Percentiles rank a stretch among this genome's conserved stretches.
phyloP scores from a whole-genome alignment of 2,329 filamentous ascomycete species.

The Exophiala calicioides region DNA sequence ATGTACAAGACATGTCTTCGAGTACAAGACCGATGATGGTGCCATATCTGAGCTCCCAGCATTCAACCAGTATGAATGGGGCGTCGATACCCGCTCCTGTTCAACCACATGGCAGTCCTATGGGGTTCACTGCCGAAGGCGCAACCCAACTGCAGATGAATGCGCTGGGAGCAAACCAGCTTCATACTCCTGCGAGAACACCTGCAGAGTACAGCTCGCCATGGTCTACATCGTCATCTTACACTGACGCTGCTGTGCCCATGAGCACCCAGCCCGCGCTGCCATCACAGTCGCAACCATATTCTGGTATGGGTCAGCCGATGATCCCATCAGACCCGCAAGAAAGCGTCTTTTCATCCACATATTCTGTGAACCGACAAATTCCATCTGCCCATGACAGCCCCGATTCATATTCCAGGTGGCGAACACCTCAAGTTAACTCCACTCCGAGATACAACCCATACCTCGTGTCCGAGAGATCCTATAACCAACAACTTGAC shows the following conservation, averaged over 20 bases:
- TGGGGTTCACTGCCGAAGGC: constrained; percentile 10
- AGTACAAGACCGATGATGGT: constrained; percentile 17
- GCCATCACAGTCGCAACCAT: constrained; percentile 11
- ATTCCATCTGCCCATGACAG: constrained; percentile 8
- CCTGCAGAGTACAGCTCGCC: constrained; percentile 22
- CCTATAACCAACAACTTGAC: constrained; percentile 17
- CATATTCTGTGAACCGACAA: constrained; percentile 16
- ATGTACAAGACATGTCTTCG: constrained; percentile 12
- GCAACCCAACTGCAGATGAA: constrained; percentile 19
- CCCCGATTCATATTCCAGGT: constrained; percentile 14
- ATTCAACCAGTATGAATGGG: constrained; percentile 16
- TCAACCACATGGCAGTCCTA: constrained; percentile 16
- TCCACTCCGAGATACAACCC: constrained; percentile 19
- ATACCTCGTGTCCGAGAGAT: constrained; percentile 16
- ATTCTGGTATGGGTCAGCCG: constrained; percentile 10
- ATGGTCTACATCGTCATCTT: constrained; percentile 20
- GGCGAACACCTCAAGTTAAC: constrained; percentile 17
- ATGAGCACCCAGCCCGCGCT: constrained; percentile 17
- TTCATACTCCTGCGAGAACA: constrained; percentile 18
- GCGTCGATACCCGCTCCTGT: constrained; percentile 15
- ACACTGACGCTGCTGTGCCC: constrained; percentile 14
- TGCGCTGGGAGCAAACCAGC: constrained; percentile 8
- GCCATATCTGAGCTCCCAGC: constrained; percentile 22
- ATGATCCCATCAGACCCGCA: constrained; percentile 21
- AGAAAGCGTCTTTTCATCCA: constrained; percentile 17